These are phyloP conservation scores for Penicillium alfredii DNA, from an alignment of 495 filamentous ascomycete species.

Conservation along the genomic window DNA sequence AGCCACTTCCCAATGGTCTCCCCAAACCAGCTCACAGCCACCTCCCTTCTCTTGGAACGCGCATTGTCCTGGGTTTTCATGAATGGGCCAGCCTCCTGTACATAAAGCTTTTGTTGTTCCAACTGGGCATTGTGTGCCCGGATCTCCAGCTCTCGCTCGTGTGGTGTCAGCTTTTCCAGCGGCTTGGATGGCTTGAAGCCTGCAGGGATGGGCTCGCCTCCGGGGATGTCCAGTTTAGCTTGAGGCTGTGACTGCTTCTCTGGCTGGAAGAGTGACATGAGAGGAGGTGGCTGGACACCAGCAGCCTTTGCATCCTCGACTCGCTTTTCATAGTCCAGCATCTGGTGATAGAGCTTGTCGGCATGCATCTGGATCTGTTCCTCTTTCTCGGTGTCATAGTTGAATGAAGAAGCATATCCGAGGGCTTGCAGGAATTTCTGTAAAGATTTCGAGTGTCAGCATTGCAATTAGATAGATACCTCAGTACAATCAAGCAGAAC, in stretches of 20 bases:
- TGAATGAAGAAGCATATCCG: conserved; percentile 70
- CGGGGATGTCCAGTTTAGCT: conserved; percentile 27
- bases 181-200: conserved; percentile 45
- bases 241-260: conserved; percentile 14
- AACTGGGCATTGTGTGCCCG: conserved; percentile 55
- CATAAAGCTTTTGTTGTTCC: conserved; percentile 50
- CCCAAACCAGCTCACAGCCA: conserved; percentile 51
- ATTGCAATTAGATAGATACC: conserved; percentile 4
- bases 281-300: conserved; percentile 39
- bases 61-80: conserved; percentile 53
- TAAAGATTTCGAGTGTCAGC: neutral
- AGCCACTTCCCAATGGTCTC: conserved; percentile 45
- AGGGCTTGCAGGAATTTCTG: conserved; percentile 83
- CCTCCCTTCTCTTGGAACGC: conserved; percentile 51
- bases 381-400: conserved; percentile 60
- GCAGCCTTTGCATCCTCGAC: conserved; percentile 61
- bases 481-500: conserved; percentile 18
- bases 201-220: conserved; percentile 29
- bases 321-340: conserved; percentile 69
- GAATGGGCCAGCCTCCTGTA: conserved; percentile 45
- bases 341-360: conserved; percentile 77
- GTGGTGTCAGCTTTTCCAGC: conserved; percentile 53
- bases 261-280: conserved; percentile 38
- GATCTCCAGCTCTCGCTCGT: conserved; percentile 62
- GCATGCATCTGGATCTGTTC: conserved; percentile 96